Evolutionary conservation across 345 rosid species (phyloP), one percentile per base, ranked within the genome.

Genomic region (Aegle marmelos): DNA sequence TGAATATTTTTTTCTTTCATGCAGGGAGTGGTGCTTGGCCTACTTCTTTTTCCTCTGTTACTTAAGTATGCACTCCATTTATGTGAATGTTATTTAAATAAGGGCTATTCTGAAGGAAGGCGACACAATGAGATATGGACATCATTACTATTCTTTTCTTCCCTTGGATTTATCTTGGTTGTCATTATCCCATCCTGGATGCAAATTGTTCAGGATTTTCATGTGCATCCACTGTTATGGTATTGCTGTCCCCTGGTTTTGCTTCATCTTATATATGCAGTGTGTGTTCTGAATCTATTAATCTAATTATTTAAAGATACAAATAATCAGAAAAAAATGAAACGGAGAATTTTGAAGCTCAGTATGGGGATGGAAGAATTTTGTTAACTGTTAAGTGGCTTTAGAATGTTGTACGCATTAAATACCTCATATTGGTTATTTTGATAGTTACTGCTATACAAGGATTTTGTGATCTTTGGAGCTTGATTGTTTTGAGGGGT

Each of bases 11-110:
- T 78, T 21, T 77, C 33, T 36, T 78, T 30, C 31, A 22, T 82
- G 82, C 90, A 94, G 98, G 97, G 98, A 27, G 67, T 92, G 76
- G 86, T 92, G 75, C 84, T 96, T 76, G 94, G 97, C 27, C 95
- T 96, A 86, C 86, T 96, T 75, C 84, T 94, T 67, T 89, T 92
- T 76, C 93, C 97, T 19, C 69, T 84, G 36, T 54, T 91, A 58
- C 88, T 91, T 82, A 96, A 85, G 80, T 83, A 79, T 74, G 27
- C 87, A 81, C 79, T 90, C 34, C 84, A 28, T 68, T 34, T 80
- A 48, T 85, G 85, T 79, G 79, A 80, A 70, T 24, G 14, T 77
- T 61, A 83, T 70, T 79, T 70, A 34, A 68, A 76, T 36, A 63
- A 45, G 48, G 37, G 58, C 68, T 41, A 71, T 70, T 80, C 79